These are phyloP conservation scores for Cnidoscolus chayamansa DNA, from an alignment of 441 rosid species.

Conservation along the genomic window DNA sequence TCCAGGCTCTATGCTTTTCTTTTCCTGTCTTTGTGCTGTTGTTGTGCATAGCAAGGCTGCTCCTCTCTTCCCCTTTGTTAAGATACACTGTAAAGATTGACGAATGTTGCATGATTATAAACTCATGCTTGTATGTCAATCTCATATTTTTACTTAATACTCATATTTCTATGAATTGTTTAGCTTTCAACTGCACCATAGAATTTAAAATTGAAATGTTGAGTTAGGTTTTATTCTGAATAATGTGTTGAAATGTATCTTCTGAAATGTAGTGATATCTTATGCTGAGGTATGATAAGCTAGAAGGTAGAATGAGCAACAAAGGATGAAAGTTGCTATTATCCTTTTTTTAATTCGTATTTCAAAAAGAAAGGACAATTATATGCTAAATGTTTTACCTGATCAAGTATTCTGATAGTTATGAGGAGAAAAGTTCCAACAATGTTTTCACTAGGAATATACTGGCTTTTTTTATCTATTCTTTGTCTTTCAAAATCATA, in stretches of 20 bases:
- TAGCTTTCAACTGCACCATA: slow-evolving; percentile 1
- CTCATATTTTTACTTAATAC: too few species aligned
- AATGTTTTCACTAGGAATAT: not conserved
- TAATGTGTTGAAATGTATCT: not conserved
- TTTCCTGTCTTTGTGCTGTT: too few species aligned
- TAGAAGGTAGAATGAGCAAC: too few species aligned
- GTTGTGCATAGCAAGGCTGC: too few species aligned
- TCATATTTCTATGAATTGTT: not conserved
- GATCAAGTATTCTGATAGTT: not conserved
- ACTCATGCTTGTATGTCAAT: too few species aligned
- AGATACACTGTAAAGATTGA: too few species aligned
- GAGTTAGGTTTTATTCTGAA: not conserved
- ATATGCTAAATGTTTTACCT: not conserved
- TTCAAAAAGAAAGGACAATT: not conserved
- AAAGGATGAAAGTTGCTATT: too few species aligned
- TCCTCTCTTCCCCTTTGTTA: too few species aligned
- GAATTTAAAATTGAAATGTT: not conserved
- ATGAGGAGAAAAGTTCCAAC: not conserved
- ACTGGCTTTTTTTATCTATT: not conserved
- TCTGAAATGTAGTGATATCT: too few species aligned
- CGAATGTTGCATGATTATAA: too few species aligned
- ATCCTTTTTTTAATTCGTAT: not conserved
- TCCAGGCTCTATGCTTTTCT: too few species aligned
- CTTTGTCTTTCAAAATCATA: not conserved
- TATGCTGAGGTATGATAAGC: too few species aligned